These are phyloP conservation scores for Infundibulicybe gibba DNA, from an alignment of 768 basidiomycete genomes.

Conservation along the genomic window DNA sequence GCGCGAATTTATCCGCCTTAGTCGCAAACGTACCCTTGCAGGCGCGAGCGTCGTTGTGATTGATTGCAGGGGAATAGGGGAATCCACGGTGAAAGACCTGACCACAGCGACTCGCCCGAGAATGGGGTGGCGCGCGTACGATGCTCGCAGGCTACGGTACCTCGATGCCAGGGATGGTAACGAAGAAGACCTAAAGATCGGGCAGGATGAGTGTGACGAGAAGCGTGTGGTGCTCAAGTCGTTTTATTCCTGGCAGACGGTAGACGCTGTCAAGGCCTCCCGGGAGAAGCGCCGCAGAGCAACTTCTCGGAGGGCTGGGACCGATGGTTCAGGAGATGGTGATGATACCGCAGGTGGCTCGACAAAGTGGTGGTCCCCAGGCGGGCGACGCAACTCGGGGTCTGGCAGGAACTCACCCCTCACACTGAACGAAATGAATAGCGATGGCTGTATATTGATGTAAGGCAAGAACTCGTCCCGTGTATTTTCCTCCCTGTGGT, in stretches of 20 bases:
- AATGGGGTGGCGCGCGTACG: slow-evolving; percentile 71
- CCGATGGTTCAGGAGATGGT: slow-evolving; percentile 29
- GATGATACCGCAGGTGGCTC: slow-evolving; percentile 16
- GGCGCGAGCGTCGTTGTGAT: slow-evolving; percentile 64
- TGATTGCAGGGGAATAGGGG: slow-evolving; percentile 72
- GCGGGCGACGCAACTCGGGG: slow-evolving; percentile 30
- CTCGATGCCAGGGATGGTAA: slow-evolving; percentile 67
- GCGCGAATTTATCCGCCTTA: slow-evolving; percentile 62
- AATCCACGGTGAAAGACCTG: slow-evolving; percentile 61
- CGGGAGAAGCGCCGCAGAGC: slow-evolving; percentile 66
- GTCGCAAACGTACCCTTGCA: slow-evolving; percentile 38
- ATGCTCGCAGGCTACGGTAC: slow-evolving; percentile 64
- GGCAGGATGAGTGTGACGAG: slow-evolving; percentile 81
- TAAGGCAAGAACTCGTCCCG: slow-evolving; percentile 31
- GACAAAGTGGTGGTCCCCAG: slow-evolving; percentile 55
- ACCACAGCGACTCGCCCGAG: slow-evolving; percentile 58
- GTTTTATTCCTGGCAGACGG: slow-evolving; percentile 84
- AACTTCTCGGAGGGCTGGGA: slow-evolving; percentile 37
- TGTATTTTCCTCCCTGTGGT: slow-evolving; percentile 15
- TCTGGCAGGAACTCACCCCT: slow-evolving; percentile 51
- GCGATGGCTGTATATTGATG: slow-evolving; percentile 70
- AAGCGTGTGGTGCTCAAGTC: slow-evolving; percentile 73
- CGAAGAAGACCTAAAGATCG: slow-evolving; percentile 58
- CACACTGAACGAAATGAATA: slow-evolving; percentile 40
- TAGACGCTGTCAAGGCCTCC: slow-evolving; percentile 67